A percentile compares a stretch with the other conserved stretches of the same genome.
phyloP scores from a whole-genome alignment of 179 eudicot species.

The Monotropa hypopitys region DNA sequence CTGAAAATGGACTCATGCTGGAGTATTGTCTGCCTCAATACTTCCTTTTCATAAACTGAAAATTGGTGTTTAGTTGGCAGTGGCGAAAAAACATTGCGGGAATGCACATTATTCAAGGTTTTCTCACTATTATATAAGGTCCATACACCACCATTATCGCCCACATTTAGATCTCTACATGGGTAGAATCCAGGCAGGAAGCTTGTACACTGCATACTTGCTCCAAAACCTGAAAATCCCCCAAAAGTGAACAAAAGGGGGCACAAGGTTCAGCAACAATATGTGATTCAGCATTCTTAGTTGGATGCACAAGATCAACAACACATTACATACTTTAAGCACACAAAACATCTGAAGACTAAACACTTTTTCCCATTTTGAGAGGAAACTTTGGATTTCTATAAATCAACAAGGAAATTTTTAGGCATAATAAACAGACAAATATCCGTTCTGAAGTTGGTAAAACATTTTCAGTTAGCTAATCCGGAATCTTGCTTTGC shows the following conservation, averaged over 20 bases:
- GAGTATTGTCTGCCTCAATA: conserved; percentile 24
- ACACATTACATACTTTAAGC: not conserved
- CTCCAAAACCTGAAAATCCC: conserved; percentile 8
- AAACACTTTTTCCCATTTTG: not conserved
- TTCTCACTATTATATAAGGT: conserved; percentile 8
- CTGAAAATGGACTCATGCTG: conserved; percentile 30
- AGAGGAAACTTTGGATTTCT: not conserved
- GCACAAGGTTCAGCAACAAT: not conserved
- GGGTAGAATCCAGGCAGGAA: conserved; percentile 21
- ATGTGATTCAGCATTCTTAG: not conserved
- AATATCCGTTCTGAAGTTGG: not conserved
- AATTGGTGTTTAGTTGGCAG: conserved; percentile 10
- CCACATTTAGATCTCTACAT: conserved; percentile 14
- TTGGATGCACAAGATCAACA: not conserved
- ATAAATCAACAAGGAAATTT: not conserved
- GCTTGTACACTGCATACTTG: conserved; percentile 25
- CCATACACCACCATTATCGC: conserved; percentile 16
- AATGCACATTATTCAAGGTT: conserved; percentile 7
- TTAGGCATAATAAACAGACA: not conserved
- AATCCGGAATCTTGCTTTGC: not conserved
- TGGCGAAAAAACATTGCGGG: conserved; percentile 8
- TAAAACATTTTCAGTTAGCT: not conserved
- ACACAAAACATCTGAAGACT: conserved; percentile 1
- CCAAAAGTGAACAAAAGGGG: not conserved
- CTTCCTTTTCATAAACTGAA: conserved; percentile 20